Evolutionary conservation across 73 alveolate genomes (phyloP).

Genomic region (Symbiodinium pilosum): DNA sequence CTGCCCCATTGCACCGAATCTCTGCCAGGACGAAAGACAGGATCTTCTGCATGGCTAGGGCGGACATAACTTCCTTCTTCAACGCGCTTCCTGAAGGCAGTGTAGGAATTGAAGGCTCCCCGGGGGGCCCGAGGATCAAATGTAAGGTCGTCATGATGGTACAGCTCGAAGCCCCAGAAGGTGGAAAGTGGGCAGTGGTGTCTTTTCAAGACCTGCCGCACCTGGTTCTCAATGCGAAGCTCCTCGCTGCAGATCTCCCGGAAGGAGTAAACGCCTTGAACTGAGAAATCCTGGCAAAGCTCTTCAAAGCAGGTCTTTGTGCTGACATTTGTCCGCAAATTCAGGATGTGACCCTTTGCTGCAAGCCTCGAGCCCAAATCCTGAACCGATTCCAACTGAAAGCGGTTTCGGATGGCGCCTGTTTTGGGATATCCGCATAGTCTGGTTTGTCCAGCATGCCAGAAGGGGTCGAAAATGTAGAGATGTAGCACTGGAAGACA

Average conservation of each 20-base stretch:
- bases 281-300: conserved; percentile 53
- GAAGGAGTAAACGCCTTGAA: conserved; percentile 36
- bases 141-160: conserved; percentile 54
- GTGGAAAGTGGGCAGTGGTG: background rate
- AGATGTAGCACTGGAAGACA: conserved; percentile 57
- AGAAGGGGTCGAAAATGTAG: conserved; percentile 73
- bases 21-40: background rate
- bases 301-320: conserved; percentile 59
- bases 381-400: conserved; percentile 71
- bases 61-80: conserved; percentile 34
- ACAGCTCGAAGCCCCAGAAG: conserved; percentile 92
- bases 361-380: background rate
- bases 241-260: conserved; percentile 89
- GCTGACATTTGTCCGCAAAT: conserved; percentile 42
- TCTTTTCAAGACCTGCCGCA: conserved; percentile 24
- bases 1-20: conserved; percentile 22
- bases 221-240: conserved; percentile 46
- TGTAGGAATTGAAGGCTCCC: conserved; percentile 92
- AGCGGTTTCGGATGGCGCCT: conserved; percentile 55
- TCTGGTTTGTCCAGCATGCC: conserved; percentile 57
- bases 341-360: conserved; percentile 40
- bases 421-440: conserved; percentile 84
- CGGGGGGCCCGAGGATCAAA: conserved; percentile 50
- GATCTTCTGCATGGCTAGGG: background rate
- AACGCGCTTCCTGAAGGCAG: conserved; percentile 87